A percentile compares a stretch with the other conserved stretches of the same genome.
Conservation (phyloP, 2,329 filamentous ascomycete species). For the Xylaria digitata region DNA sequence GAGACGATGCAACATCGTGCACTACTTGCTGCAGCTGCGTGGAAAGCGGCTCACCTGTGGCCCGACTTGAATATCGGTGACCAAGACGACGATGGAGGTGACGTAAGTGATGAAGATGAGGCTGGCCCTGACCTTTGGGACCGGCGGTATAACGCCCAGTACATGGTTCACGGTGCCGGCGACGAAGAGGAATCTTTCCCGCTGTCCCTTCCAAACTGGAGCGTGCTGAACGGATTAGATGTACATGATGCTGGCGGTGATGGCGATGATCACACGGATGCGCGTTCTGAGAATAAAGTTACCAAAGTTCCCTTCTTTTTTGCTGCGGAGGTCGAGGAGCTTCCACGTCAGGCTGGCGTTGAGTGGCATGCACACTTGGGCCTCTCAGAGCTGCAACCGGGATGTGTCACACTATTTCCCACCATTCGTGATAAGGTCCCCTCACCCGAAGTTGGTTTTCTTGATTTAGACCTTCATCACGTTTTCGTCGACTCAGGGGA, state of each 20-base stretch:
- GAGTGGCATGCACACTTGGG: conserved; percentile 86
- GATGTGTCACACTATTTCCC: conserved; percentile 41
- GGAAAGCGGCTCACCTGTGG: conserved; percentile 59
- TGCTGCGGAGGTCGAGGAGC: conserved; percentile 77
- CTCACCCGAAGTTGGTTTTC: not conserved
- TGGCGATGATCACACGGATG: conserved; percentile 46
- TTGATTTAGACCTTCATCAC: conserved; percentile 42
- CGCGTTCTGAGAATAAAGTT: conserved; percentile 42
- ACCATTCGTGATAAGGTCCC: conserved; percentile 2
- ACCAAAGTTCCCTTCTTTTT: conserved; percentile 72
- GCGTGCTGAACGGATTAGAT: conserved; percentile 54
- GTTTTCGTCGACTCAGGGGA: conserved; percentile 41
- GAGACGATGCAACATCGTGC: conserved; percentile 51
- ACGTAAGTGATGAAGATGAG: conserved; percentile 62
- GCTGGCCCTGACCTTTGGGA: conserved; percentile 75
- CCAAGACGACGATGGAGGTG: conserved; percentile 39
- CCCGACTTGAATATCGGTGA: conserved; percentile 18
- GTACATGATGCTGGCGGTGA: conserved; percentile 52
- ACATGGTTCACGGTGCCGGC: conserved; percentile 55
- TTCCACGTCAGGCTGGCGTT: conserved; percentile 78
- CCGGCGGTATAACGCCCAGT: conserved; percentile 66
- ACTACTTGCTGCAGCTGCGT: conserved; percentile 58
- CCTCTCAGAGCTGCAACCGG: conserved; percentile 53
- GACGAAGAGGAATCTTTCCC: conserved; percentile 43
- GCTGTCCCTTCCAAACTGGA: conserved; percentile 63